Evolutionary conservation across 192 early-diverging fungal genomes (phyloP), one percentile per base, ranked within the genome.

Genomic region (Phlyctochytrium bullatum): DNA sequence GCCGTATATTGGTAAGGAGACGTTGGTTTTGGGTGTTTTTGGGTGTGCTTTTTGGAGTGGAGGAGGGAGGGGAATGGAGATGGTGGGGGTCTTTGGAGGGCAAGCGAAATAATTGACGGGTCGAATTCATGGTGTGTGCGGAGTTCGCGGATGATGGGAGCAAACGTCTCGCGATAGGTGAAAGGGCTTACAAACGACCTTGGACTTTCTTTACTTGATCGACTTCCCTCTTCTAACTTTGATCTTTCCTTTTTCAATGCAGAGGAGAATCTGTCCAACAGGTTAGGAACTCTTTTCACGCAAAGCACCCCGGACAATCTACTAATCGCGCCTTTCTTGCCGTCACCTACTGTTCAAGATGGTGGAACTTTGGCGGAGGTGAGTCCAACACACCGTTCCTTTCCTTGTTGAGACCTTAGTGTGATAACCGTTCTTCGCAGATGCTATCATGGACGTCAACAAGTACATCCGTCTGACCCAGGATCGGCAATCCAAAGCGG

Each of bases 361-460:
- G 93, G 86, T 99, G 92, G 83, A 92, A 99, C 72, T 98, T 91
- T 86, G 94, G 93, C 47, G 96, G 91, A 60, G 80, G 80, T 81
- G 65, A 32, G 61, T 27, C 60, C n/a, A n/a, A n/a, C n/a, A n/a
- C n/a, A n/a, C n/a, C n/a, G n/a, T 2, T n/a, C 27, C 12, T 65
- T 16, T 65, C 14, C 10, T 10, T 25, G 57, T 16, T 25, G 57
- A 16, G 23, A 16, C 20, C 14, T 34, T 33, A 10, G 17, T 34
- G 16, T n/a, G 47, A n/a, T 32, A n/a, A 34, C n/a, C 1, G 58
- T 51, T 59, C 34, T 23, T 30, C 20, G 10, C 52, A 77, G 91
- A 95, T 75, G 71, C 95, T 25, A 76, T 93, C 34, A 85, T 99
- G 67, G 90, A 99, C 69, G 90, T 94, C 29, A 89, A 93, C 74